Conservation (phyloP, 176 grass and related monocot genomes). For the Bonia amplexicaulis region DNA sequence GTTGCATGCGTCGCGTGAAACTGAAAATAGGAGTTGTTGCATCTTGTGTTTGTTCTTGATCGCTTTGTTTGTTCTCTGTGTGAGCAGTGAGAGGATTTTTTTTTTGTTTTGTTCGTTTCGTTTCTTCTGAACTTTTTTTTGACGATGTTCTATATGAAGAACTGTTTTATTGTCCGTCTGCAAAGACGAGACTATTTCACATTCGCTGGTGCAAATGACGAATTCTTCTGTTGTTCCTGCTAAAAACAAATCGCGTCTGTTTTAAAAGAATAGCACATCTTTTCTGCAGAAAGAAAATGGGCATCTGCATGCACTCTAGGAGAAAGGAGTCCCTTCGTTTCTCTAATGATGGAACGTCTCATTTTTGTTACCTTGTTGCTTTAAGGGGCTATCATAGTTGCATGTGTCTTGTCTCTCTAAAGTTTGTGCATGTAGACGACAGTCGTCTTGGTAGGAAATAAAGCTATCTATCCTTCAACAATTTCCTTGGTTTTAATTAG, state of each 20-base stretch:
- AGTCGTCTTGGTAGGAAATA: neutral
- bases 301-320: slow-evolving; percentile 15
- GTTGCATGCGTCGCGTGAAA: neutral
- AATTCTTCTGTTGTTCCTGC: neutral
- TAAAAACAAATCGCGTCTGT: neutral
- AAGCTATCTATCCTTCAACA: neutral
- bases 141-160: neutral
- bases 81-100: neutral
- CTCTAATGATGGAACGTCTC: neutral
- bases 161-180: neutral
- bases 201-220: neutral
- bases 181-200: neutral
- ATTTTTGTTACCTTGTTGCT: neutral
- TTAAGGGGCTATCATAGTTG: neutral
- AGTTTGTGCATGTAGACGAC: neutral
- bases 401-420: neutral
- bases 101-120: neutral
- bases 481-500: neutral
- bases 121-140: neutral
- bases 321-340: slow-evolving; percentile 8
- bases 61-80: neutral
- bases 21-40: neutral
- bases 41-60: neutral
- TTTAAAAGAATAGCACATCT: neutral
- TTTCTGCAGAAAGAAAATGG: slow-evolving; percentile 22